Base-by-base conservation (phyloP, 140 eudicot species). In the Ambrosia hybrid region DNA sequence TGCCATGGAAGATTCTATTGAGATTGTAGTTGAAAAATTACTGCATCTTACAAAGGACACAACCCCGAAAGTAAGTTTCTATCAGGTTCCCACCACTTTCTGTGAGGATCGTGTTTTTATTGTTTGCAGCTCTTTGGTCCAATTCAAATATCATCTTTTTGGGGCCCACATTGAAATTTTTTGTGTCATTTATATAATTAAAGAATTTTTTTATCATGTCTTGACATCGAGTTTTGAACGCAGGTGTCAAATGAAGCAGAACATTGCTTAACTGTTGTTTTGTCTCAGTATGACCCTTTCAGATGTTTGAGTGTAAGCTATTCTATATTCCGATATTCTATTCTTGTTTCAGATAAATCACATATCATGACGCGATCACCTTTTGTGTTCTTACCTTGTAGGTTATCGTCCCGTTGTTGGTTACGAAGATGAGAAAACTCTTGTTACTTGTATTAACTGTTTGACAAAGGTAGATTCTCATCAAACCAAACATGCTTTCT, bases 181-280 rank as follows among this genome's bases (percentile, higher is more conserved):
- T n/a, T n/a, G n/a, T 46, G 45, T 34, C 45, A 5, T 61, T 33
- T 45, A 45, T 16, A 34, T 41, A 41, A 45, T 38, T 26, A 11
- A 62, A 62, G n/a, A n/a, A n/a, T n/a, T n/a, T n/a, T n/a, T n/a
- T 37, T 45, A 62, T 13, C 21, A 34, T 60, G 46, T 34, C n/a
- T n/a, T n/a, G n/a, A n/a, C 34, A 26, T 34, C 34, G 67, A 34
- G 17, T 64, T 70, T 81, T 71, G 1, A 36, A 16, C 70, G 70
- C 78, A 93, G 98, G 96, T 93, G 70, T 83, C 98, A 38, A 90
- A 66, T 71, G 98, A 93, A 80, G 92, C 94, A 58, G 98, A 93
- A 60, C 91, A 86, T 62, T 93, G 98, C 70, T 79, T 93, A 80
- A 82, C 84, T 36, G 77, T 65, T 48, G 88, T 93, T 73, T 58